phyloP scores from a whole-genome alignment of 176 grass and related monocot genomes.

The Phyllostachys edulis region DNA sequence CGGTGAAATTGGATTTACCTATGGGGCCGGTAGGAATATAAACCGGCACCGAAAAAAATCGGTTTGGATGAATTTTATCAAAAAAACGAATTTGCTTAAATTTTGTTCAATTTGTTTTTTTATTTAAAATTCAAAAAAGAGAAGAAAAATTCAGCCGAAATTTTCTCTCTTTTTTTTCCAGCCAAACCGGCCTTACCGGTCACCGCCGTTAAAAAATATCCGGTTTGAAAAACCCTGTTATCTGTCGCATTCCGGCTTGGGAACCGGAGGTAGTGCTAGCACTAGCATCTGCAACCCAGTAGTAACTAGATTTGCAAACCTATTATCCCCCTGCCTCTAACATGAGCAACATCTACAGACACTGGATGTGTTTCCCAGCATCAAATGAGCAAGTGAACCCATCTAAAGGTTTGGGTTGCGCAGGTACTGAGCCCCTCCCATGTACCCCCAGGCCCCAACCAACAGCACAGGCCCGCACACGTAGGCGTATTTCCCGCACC shows the following conservation, averaged over 20 bases:
- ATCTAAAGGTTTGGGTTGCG: slow-evolving; percentile 69
- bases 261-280: background rate
- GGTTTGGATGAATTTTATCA: too few relatives aligned
- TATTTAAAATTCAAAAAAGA: too few relatives aligned
- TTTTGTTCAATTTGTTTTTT: too few relatives aligned
- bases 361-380: background rate
- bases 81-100: too few relatives aligned
- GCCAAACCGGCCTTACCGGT: too few relatives aligned
- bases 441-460: slow-evolving; percentile 43
- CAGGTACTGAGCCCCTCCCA: slow-evolving; percentile 64
- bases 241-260: background rate
- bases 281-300: background rate
- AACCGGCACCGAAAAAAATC: too few relatives aligned
- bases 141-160: too few relatives aligned
- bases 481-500: slow-evolving; percentile 79
- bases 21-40: too few relatives aligned
- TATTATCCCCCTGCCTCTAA: background rate
- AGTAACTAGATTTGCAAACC: background rate
- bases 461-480: slow-evolving; percentile 52
- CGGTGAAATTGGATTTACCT: too few relatives aligned
- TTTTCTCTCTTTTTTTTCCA: too few relatives aligned
- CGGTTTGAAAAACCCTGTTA: too few relatives aligned
- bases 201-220: too few relatives aligned
- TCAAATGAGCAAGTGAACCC: background rate
- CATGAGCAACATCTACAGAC: background rate